Base-by-base conservation (phyloP, 148 eudicot species). In the Pharnaceum exiguum region DNA sequence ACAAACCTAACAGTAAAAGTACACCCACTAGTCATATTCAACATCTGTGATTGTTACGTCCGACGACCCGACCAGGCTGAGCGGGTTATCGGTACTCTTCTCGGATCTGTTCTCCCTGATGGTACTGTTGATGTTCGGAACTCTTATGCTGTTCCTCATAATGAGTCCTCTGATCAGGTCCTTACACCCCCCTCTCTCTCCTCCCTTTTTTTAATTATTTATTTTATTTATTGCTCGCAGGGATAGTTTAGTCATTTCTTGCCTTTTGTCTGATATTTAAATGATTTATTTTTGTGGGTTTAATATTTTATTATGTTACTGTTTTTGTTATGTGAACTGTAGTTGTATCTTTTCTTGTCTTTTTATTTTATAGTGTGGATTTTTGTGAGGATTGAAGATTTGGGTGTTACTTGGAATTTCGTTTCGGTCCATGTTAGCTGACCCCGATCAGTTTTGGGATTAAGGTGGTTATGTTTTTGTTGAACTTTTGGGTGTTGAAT, bases 61-160 rank as follows among this genome's bases (percentile, higher is more conserved):
- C 73, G 99, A 27, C 76, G 99, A 25, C 95, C 96, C 0, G 99
- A 89, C 64, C 90, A 85, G 67, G 88, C 99, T 18, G 96, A 93
- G 6, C 79, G 99, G 45, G 91, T 88, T 30, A 83, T 93, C 59
- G 99, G 99, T 2, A 86, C 95, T 29, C 89, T 93, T 8, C 95
- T 89, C 38, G 99, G 96, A 26, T 83, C 89, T 23, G 79, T 93
- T 7, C 71, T 85, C 29, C 80, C 96, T 0, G 95, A 88, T 48
- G 96, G 96, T 9, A 79, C 96, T 27, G 80, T 88, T 15, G 95
- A 89, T 52, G 77, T 88, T 62, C 86, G 96, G 16, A 94, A 94
- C 65, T 89, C 87, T 0, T 94, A 82, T 44, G 95, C 89, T 60
- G 99, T 94, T 55, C 96, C 96, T 5, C 99, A 94, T 46, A 89